Base-by-base conservation (phyloP, 2,329 filamentous ascomycete genomes). In the Sporothrix brunneoviolacea region DNA sequence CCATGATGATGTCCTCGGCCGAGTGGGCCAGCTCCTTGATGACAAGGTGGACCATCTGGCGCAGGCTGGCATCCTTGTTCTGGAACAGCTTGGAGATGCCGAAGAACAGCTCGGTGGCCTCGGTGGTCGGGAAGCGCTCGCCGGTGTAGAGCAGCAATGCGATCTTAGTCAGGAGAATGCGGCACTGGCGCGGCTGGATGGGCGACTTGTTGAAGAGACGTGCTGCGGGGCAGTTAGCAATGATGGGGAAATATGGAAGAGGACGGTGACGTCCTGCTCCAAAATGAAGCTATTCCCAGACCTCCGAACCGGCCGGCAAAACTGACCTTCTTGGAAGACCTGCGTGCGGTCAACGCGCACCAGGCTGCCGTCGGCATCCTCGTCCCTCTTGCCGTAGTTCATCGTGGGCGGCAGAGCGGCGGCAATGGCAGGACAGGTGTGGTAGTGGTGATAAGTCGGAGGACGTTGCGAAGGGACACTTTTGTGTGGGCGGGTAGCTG, bases 1-100 rank as follows among this genome's bases (percentile, higher is more conserved):
- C 93, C 93, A 98, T 97, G 68, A 98, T 98, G 58, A 96, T 94
- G 77, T 98, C 93, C 74, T 97, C 90, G 53, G 93, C 93, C 21
- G 90, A 95, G 68, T 84, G 83, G 59, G 91, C 89, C 63, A 98
- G 78, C 79, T 98, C 93, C 81, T 97, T 98, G 75, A 97, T 88
- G 66, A 96, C 84, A 59, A 97, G 79, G 73, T 97, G 95, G 46
- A 98, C 91, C 91, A 97, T 96, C 76, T 98, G 93, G 64, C 93
- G 89, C 66, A 98, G 78, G 62, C 89, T 91, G 63, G 91, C 87
- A 84, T 98, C 93, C 72, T 96, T 97, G 73, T 97, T 97, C 77
- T 97, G 91, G 79, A 98, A 98, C 54, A 97, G 81, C 79, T 97
- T 97, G 55, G 91, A 97, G 70, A 95, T 97, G 61, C 91, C 91